Evolutionary conservation across 140 eudicot species (phyloP).

Genomic region (Ambrosia hybrid): DNA sequence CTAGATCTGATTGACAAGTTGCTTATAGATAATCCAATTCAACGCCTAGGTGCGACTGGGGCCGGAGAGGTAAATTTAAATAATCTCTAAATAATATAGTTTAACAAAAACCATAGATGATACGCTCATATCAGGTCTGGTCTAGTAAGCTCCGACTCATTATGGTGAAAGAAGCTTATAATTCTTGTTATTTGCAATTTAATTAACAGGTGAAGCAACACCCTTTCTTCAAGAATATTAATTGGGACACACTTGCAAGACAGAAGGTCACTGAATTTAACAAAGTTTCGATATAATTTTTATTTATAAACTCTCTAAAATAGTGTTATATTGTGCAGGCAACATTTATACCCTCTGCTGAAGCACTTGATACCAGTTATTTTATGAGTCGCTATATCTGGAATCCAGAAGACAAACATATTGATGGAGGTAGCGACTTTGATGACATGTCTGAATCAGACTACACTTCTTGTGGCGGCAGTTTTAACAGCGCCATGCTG

Average conservation of each 20-base stretch:
- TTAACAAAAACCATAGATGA: no score
- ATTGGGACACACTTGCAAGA: no score
- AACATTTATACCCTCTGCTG: conserved; percentile 82
- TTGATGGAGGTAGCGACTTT: conserved; percentile 77
- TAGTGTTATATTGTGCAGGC: conserved; percentile 14
- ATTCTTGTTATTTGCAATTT: no score
- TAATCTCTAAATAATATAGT: no score
- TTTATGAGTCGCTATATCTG: conserved; percentile 97
- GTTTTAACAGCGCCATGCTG: conserved; percentile 58
- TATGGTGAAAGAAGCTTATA: no score
- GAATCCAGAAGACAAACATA: conserved; percentile 85
- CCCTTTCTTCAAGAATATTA: no score
- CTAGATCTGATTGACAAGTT: conserved; percentile 86
- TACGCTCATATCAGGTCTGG: no score
- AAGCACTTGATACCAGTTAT: conserved; percentile 87
- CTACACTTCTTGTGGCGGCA: conserved; percentile 63
- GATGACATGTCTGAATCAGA: conserved; percentile 72
- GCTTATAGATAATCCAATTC: conserved; percentile 80
- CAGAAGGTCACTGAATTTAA: conserved; percentile 62
- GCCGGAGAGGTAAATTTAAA: background rate
- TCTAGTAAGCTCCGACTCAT: no score
- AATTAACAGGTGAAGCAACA: no score
- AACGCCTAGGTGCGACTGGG: conserved; percentile 87
- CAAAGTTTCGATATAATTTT: background rate
- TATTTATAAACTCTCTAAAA: background rate